Percentiles rank a stretch among this genome's conserved stretches.
phyloP scores from a whole-genome alignment of 345 rosid genomes.

The Eutrema japonicum region DNA sequence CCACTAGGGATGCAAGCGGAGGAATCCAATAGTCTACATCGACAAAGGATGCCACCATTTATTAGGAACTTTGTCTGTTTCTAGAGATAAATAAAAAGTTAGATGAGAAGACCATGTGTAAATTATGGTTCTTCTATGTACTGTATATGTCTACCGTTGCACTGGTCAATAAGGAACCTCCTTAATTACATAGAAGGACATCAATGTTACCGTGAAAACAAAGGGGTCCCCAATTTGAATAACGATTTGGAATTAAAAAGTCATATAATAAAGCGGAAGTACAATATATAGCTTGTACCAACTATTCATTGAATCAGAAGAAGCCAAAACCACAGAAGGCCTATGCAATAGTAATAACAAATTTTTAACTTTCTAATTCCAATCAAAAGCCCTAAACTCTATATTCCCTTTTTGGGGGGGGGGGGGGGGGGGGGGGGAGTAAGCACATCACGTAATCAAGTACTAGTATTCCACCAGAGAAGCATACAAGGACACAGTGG shows the following conservation, averaged over 20 bases:
- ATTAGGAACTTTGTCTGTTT: slow-evolving; percentile 17
- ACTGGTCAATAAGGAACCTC: slow-evolving; percentile 35
- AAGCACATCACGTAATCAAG: slow-evolving; percentile 43
- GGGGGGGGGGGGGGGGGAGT: not conserved
- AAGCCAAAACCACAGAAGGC: slow-evolving; percentile 33
- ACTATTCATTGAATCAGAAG: slow-evolving; percentile 35
- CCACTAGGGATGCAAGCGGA: slow-evolving; percentile 27
- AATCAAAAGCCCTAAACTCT: not conserved
- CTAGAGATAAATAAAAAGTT: slow-evolving; percentile 12
- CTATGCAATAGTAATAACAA: slow-evolving; percentile 21
- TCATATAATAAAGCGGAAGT: slow-evolving; percentile 28
- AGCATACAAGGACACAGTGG: slow-evolving; percentile 47
- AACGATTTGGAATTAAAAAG: slow-evolving; percentile 12
- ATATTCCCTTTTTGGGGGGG: not conserved
- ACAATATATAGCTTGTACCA: slow-evolving; percentile 32
- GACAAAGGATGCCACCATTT: slow-evolving; percentile 37
- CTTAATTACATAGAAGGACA: slow-evolving; percentile 32
- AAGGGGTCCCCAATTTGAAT: slow-evolving; percentile 30
- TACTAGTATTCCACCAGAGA: slow-evolving; percentile 46
- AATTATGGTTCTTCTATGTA: slow-evolving; percentile 31
- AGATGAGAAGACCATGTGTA: slow-evolving; percentile 37
- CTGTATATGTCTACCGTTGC: slow-evolving; percentile 30
- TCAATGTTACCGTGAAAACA: slow-evolving; percentile 22
- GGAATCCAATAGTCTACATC: slow-evolving; percentile 27
- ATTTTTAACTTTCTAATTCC: not conserved